Evolutionary conservation across 2,329 filamentous ascomycete species (phyloP).

Genomic region (Aspergillus pseudoterreus): DNA sequence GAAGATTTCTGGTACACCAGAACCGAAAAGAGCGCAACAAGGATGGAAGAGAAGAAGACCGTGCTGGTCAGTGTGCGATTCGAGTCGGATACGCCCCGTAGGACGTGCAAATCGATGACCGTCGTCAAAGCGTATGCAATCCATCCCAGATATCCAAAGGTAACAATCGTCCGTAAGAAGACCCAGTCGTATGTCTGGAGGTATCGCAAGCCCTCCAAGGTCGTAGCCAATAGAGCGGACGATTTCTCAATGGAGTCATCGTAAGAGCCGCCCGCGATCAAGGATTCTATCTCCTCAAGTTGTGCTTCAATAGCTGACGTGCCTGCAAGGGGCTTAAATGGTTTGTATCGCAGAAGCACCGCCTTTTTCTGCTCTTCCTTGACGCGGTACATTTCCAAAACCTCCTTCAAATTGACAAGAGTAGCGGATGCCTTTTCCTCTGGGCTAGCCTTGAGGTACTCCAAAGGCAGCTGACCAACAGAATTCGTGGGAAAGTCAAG

Average conservation of each 20-base stretch:
- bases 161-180: conserved; percentile 84
- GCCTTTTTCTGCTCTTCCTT: conserved; percentile 83
- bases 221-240: conserved; percentile 70
- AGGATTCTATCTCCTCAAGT: conserved; percentile 61
- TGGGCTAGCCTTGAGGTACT: conserved; percentile 69
- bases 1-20: conserved; percentile 78
- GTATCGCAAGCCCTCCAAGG: conserved; percentile 81
- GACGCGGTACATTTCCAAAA: conserved; percentile 92
- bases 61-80: conserved; percentile 59
- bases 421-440: conserved; percentile 80
- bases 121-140: conserved; percentile 88
- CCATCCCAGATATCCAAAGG: conserved; percentile 89
- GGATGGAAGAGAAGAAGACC: conserved; percentile 68
- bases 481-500: conserved; percentile 93
- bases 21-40: conserved; percentile 73
- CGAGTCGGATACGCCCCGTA: conserved; percentile 65
- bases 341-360: conserved; percentile 71
- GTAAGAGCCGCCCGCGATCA: conserved; percentile 64
- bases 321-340: conserved; percentile 68
- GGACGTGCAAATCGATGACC: conserved; percentile 81
- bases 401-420: conserved; percentile 77
- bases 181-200: conserved; percentile 98
- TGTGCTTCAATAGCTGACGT: conserved; percentile 62
- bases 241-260: conserved; percentile 78
- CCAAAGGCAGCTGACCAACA: conserved; percentile 84